phyloP scores from a whole-genome alignment of 208 protist genomes.

The Trypanosoma lewisi region DNA sequence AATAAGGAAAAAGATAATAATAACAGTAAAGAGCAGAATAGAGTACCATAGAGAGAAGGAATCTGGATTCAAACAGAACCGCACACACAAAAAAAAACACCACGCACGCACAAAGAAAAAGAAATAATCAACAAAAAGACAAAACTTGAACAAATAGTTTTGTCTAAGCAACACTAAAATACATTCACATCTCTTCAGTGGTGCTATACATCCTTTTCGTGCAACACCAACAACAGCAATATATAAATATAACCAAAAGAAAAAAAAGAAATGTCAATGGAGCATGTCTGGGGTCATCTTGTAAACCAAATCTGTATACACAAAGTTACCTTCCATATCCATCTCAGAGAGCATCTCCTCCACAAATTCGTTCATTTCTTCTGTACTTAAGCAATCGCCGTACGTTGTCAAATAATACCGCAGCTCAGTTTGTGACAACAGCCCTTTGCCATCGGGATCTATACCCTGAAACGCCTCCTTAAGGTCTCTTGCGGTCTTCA shows the following conservation, averaged over 20 bases:
- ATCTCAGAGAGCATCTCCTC: conserved; percentile 83
- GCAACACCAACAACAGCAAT: neutral
- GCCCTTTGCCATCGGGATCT: conserved; percentile 91
- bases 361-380: conserved; percentile 91
- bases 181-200: neutral
- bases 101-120: no score
- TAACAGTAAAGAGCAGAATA: conserved; percentile 1
- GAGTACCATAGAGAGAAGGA: conserved; percentile 10
- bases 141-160: neutral
- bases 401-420: conserved; percentile 92
- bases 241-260: conserved; percentile 13
- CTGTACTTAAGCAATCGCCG: conserved; percentile 89
- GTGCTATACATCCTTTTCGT: neutral
- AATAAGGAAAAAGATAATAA: conserved; percentile 9
- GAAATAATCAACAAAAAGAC: conserved; percentile 5
- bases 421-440: conserved; percentile 91
- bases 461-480: conserved; percentile 92
- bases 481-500: conserved; percentile 69
- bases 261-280: conserved; percentile 30
- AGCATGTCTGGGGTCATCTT: conserved; percentile 87
- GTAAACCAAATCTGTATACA: conserved; percentile 66
- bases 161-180: neutral
- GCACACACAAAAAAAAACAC: no score
- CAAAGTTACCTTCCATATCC: conserved; percentile 88
- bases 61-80: no score